Base-by-base conservation (phyloP, 768 basidiomycete species). In the Pleurotus cornucopiae region DNA sequence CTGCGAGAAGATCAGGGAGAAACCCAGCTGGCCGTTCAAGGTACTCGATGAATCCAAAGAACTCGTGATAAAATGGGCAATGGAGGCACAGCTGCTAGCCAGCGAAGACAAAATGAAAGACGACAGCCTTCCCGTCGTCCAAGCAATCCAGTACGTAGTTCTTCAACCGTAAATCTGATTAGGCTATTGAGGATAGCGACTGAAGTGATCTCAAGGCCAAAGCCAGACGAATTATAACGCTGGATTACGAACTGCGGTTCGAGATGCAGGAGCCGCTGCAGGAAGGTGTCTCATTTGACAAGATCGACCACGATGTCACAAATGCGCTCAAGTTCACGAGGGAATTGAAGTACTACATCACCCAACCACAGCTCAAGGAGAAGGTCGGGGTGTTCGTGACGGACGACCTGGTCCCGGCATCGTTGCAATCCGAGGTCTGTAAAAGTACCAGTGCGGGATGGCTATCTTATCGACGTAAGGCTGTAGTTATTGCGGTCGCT, bases 341-440 rank as follows among this genome's bases (percentile, higher is more conserved):
- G 5, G 18, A 1, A 9, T 12, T 5, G 1, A 25, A 47, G 21
- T 1, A 9, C 20, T 21, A 44, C 14, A 21, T 55, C 11, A 13
- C 25, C 13, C 14, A 21, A 9, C 46, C 44, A 14, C 12, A 12
- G 21, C 44, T 55, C 14, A 12, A 18, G 9, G 18, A 49, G 14
- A 44, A 55, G 18, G 53, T 55, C 6, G 57, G 57, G 7, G 39
- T 58, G 12, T 43, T 7, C 40, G 40, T 58, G 4, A 48, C 57
- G 3, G 60, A 61, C 43, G 53, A 44, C 16, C 23, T 58, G 5
- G 57, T 61, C 25, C 60, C 60, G 3, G n/a, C 11, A 2, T 58
- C 60, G 18, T 25, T 61, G 34, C 60, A 61, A 47, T 39, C 34
- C 2, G 60, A 61, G 46, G 60, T 59, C n/a, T 23, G 23, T 23